These are phyloP conservation scores for Paecilomyces sp. DNA, from an alignment of 2,329 filamentous ascomycete genomes.

Conservation along the genomic window DNA sequence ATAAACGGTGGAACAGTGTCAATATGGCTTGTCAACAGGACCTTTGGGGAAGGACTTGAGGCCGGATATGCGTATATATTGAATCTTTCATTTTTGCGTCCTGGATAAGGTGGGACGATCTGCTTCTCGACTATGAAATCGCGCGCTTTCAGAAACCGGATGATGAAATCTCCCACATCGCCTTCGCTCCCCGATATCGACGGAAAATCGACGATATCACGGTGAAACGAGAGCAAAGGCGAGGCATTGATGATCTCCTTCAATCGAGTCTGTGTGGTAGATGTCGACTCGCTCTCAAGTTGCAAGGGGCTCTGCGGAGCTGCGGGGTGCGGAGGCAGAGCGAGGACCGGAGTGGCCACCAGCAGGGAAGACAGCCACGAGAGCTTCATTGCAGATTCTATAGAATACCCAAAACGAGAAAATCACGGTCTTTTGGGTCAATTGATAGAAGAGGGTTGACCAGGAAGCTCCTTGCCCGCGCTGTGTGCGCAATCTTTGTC, in stretches of 20 bases:
- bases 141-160: constrained; percentile 54
- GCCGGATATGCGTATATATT: constrained; percentile 64
- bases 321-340: neutral
- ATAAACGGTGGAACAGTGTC: constrained; percentile 56
- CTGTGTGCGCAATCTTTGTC: neutral
- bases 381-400: neutral
- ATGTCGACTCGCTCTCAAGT: neutral
- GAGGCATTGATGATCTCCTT: constrained; percentile 33
- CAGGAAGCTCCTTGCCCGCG: neutral
- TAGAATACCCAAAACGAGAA: neutral
- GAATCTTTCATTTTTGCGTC: constrained; percentile 46
- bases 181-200: constrained; percentile 66
- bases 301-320: neutral
- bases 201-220: constrained; percentile 63
- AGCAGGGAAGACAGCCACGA: neutral
- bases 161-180: constrained; percentile 61
- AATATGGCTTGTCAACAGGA: constrained; percentile 63
- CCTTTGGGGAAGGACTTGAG: constrained; percentile 17
- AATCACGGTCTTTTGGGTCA: neutral
- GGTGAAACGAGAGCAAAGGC: constrained; percentile 64
- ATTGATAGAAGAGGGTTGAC: neutral
- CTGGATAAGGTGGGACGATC: constrained; percentile 22
- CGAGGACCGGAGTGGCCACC: neutral
- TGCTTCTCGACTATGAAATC: constrained; percentile 60
- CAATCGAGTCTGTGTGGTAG: constrained; percentile 9